A percentile compares a stretch with the other conserved stretches of the same genome.
Evolutionary conservation across 768 basidiomycete genomes (phyloP).

Genomic region (Tylopilus plumbeoviolaceoides): DNA sequence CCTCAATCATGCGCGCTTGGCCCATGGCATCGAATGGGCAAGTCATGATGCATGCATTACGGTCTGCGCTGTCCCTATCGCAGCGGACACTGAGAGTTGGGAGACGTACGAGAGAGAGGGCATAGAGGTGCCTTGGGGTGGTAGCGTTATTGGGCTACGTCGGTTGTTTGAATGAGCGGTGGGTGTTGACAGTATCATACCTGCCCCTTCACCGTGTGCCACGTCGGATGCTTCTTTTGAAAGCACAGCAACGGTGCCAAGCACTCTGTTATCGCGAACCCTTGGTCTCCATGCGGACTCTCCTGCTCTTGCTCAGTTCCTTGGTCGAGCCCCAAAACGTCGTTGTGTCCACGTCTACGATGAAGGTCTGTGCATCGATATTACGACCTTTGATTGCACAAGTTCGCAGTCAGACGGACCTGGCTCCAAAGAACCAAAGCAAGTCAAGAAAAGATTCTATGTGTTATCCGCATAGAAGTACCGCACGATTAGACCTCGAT

Average conservation of each 20-base stretch:
- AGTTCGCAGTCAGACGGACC: background rate
- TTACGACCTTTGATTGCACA: constrained; percentile 20
- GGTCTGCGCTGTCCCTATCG: constrained; percentile 38
- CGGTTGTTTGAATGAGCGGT: constrained; percentile 50
- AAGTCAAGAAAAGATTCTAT: constrained; percentile 25
- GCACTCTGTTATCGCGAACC: constrained; percentile 42
- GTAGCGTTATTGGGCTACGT: constrained; percentile 41
- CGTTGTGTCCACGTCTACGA: constrained; percentile 37
- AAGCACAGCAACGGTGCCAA: constrained; percentile 16
- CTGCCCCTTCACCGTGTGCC: constrained; percentile 2
- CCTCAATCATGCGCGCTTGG: constrained; percentile 49
- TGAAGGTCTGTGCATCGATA: constrained; percentile 33
- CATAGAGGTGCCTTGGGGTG: constrained; percentile 30
- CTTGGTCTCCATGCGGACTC: constrained; percentile 50
- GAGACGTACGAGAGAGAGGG: constrained; percentile 38
- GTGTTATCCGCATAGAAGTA: constrained; percentile 38
- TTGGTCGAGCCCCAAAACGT: constrained; percentile 41
- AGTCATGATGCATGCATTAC: constrained; percentile 51
- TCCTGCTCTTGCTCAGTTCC: constrained; percentile 47
- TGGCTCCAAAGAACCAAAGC: background rate
- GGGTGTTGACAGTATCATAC: constrained; percentile 30
- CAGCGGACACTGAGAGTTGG: constrained; percentile 30
- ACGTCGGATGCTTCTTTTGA: constrained; percentile 3
- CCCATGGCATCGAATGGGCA: constrained; percentile 44
- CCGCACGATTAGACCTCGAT: constrained; percentile 37